A percentile compares a stretch with the other conserved stretches of the same genome.
Evolutionary conservation across 2,329 filamentous ascomycete species (phyloP).

Genomic region (Cladosporium sphaerospermum): DNA sequence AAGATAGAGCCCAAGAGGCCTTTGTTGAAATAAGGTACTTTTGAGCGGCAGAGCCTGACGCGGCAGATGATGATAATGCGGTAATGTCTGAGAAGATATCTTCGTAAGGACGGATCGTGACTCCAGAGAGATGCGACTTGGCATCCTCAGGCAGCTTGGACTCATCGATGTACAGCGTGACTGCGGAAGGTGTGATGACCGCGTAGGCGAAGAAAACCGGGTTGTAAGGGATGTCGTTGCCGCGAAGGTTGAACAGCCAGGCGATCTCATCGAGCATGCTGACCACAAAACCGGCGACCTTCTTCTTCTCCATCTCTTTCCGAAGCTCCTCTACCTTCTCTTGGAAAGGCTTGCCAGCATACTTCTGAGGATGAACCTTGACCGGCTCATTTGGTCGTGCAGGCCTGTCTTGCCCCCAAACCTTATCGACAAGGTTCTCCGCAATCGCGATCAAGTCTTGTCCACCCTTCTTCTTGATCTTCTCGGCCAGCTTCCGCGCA

Average conservation of each 20-base stretch:
- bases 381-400: slow-evolving; percentile 69
- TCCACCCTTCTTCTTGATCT: slow-evolving; percentile 80
- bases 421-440: slow-evolving; percentile 79
- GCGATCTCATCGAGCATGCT: slow-evolving; percentile 96
- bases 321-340: slow-evolving; percentile 79
- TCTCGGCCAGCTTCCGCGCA: slow-evolving; percentile 71
- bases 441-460: slow-evolving; percentile 66
- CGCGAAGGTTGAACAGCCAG: slow-evolving; percentile 96
- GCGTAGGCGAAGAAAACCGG: slow-evolving; percentile 98
- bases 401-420: slow-evolving; percentile 77
- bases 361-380: slow-evolving; percentile 63
- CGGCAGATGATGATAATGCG: slow-evolving; percentile 45
- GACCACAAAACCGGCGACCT: slow-evolving; percentile 77
- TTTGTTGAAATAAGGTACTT: slow-evolving; percentile 85
- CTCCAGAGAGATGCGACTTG: slow-evolving; percentile 62
- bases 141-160: slow-evolving; percentile 67
- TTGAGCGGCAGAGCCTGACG: slow-evolving; percentile 32
- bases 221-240: slow-evolving; percentile 94
- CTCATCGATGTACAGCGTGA: slow-evolving; percentile 77
- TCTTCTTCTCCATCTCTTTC: slow-evolving; percentile 89
- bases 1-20: slow-evolving; percentile 86
- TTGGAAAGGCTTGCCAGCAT: slow-evolving; percentile 73
- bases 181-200: slow-evolving; percentile 67
- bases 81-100: slow-evolving; percentile 74
- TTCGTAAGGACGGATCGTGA: slow-evolving; percentile 75